These are phyloP conservation scores for Golubevia pallescens DNA, from an alignment of 1,284 basidiomycete genomes.

Conservation along the genomic window DNA sequence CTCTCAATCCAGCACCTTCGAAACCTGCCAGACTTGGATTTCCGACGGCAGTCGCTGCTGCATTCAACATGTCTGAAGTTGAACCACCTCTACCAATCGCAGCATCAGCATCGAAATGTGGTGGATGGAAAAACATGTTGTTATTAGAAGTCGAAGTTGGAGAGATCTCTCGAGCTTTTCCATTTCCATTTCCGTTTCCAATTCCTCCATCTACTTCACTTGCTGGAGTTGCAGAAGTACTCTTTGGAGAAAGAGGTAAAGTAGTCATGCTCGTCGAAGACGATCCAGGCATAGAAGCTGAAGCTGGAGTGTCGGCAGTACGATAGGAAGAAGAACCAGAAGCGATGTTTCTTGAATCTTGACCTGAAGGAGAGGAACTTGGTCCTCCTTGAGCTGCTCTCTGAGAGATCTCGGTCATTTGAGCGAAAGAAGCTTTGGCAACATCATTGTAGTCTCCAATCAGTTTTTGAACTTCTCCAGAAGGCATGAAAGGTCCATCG, in stretches of 20 bases:
- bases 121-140: constrained; percentile 27
- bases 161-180: constrained; percentile 3
- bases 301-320: too few relatives aligned
- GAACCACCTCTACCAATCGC: constrained; percentile 3
- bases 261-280: too few relatives aligned
- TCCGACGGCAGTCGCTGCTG: constrained; percentile 17
- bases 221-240: too few relatives aligned
- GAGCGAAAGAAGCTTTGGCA: constrained; percentile 72
- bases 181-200: too few relatives aligned
- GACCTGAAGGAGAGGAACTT: too few relatives aligned
- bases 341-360: too few relatives aligned
- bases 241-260: too few relatives aligned
- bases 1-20: constrained; percentile 72
- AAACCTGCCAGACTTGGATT: constrained; percentile 23
- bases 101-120: constrained; percentile 30
- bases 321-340: too few relatives aligned
- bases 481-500: constrained; percentile 69
- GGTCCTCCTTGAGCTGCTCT: constrained; percentile 58
- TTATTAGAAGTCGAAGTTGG: background rate
- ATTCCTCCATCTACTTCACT: too few relatives aligned
- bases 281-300: too few relatives aligned
- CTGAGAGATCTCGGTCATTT: constrained; percentile 77
- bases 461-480: constrained; percentile 71
- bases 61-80: constrained; percentile 13
- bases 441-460: constrained; percentile 71